Percentiles rank a stretch among this genome's conserved stretches.
phyloP scores from a whole-genome alignment of 164 flowering plant species.

The Cinnamomum micranthum region DNA sequence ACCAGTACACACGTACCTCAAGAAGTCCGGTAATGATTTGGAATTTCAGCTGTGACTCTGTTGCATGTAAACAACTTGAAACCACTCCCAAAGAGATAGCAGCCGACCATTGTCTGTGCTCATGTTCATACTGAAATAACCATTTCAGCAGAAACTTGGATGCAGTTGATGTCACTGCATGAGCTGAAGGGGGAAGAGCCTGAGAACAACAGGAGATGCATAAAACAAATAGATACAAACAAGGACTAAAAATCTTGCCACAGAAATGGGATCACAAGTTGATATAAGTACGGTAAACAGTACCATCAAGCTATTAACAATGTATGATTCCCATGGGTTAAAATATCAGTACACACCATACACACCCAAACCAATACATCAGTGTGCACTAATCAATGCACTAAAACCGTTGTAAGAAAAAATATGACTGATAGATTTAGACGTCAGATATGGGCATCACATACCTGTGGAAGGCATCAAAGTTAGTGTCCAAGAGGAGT shows the following conservation, averaged over 20 bases:
- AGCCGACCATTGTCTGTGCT: conserved; percentile 89
- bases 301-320: too few species aligned
- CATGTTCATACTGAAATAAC: conserved; percentile 84
- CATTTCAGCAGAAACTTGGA: conserved; percentile 66
- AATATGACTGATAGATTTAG: not conserved
- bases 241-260: not conserved
- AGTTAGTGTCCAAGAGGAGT: too few species aligned
- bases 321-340: not conserved
- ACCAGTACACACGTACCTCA: conserved; percentile 43
- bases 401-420: not conserved
- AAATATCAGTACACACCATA: too few species aligned
- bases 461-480: too few species aligned
- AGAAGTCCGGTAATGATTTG: conserved; percentile 60
- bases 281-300: not conserved
- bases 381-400: too few species aligned
- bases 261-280: too few species aligned
- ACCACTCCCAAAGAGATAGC: conserved; percentile 85
- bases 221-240: conserved; percentile 6
- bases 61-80: conserved; percentile 67
- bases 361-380: too few species aligned
- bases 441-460: too few species aligned
- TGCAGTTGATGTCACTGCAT: conserved; percentile 58
- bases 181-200: conserved; percentile 84
- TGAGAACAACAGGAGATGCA: conserved; percentile 23
- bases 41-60: conserved; percentile 72